Evolutionary conservation across 257 asterid genomes (phyloP).

Genomic region (Petunia secreta): DNA sequence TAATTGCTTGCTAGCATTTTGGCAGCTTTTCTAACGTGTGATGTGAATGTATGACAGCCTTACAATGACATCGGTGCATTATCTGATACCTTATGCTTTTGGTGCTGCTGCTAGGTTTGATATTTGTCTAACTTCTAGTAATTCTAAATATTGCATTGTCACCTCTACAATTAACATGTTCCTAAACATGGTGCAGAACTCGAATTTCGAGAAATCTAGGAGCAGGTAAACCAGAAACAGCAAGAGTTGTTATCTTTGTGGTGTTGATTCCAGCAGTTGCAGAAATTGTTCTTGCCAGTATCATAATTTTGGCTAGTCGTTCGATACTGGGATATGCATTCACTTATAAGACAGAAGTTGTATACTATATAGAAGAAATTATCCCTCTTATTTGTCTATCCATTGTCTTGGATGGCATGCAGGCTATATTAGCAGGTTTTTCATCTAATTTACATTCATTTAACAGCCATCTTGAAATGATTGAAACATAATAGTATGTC

Average conservation of each 20-base stretch:
- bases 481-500: no score
- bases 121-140: background rate
- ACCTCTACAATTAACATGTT: background rate
- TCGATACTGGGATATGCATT: conserved; percentile 57
- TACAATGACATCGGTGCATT: conserved; percentile 55
- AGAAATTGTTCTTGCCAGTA: conserved; percentile 52
- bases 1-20: background rate
- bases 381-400: conserved; percentile 56
- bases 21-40: background rate
- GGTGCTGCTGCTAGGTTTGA: conserved; percentile 73
- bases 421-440: background rate
- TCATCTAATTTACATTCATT: no score
- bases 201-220: conserved; percentile 72
- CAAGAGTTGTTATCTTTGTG: conserved; percentile 43
- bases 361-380: conserved; percentile 52
- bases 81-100: conserved; percentile 54
- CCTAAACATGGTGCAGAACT: conserved; percentile 44
- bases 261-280: conserved; percentile 44
- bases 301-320: conserved; percentile 37
- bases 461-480: no score
- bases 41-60: conserved; percentile 43
- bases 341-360: conserved; percentile 55
- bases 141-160: background rate
- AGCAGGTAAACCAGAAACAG: conserved; percentile 61
- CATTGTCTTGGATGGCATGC: background rate